These are phyloP conservation scores for Kurtzmaniella cleridarum DNA, from an alignment of 805 yeast genomes.

Conservation along the genomic window DNA sequence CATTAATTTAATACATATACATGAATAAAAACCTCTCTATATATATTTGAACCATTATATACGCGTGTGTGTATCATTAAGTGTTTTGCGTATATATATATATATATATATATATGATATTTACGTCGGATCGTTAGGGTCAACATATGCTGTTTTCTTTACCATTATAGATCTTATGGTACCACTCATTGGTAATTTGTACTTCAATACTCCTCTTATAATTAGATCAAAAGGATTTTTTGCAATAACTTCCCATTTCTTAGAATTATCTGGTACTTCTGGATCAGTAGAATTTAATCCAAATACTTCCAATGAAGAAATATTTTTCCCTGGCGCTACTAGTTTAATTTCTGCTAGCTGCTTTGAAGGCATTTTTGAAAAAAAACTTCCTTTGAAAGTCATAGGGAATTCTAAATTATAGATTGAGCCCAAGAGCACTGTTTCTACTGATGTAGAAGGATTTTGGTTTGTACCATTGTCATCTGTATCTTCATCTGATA, in stretches of 20 bases:
- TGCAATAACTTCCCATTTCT: constrained; percentile 70
- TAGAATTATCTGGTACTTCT: constrained; percentile 31
- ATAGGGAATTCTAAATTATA: constrained; percentile 65
- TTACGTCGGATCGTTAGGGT: constrained; percentile 33
- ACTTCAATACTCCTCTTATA: constrained; percentile 74
- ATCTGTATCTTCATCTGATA: constrained; percentile 16
- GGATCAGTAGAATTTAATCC: constrained; percentile 12
- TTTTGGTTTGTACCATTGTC: constrained; percentile 13
- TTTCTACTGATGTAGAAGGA: constrained; percentile 35
- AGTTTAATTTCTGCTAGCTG: constrained; percentile 69
- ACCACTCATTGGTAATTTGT: constrained; percentile 59
- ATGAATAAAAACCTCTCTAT: not conserved
- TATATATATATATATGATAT: not conserved
- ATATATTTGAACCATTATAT: not conserved
- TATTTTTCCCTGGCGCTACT: constrained; percentile 59
- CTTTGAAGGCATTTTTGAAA: constrained; percentile 53
- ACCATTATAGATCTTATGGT: constrained; percentile 55
- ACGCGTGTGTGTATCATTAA: constrained; percentile 5
- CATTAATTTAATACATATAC: not conserved
- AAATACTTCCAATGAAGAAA: constrained; percentile 18
- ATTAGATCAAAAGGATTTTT: constrained; percentile 82
- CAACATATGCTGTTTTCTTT: constrained; percentile 51
- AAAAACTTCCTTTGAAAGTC: constrained; percentile 70
- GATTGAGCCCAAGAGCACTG: constrained; percentile 73
- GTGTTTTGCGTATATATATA: not conserved